phyloP scores from a whole-genome alignment of 768 basidiomycete species.

The Rhodotorula graminis region DNA sequence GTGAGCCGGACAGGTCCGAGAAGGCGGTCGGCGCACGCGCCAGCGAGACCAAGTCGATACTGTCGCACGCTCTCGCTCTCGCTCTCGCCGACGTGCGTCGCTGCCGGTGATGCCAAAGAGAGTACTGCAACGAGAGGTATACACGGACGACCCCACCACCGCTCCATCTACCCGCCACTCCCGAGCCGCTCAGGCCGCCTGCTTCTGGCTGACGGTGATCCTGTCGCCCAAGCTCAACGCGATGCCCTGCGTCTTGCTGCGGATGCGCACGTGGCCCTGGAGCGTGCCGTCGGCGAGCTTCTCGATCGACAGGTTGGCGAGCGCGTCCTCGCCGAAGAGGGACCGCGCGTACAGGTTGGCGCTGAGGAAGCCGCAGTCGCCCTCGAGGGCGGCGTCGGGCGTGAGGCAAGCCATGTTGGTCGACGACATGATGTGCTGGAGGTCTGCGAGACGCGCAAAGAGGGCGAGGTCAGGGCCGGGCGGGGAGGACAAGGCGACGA shows the following conservation, averaged over 20 bases:
- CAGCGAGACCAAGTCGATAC: too few species aligned
- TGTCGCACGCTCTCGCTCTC: too few species aligned
- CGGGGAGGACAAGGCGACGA: not conserved
- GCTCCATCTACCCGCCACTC: not conserved
- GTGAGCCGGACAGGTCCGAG: too few species aligned
- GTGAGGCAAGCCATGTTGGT: constrained; percentile 98
- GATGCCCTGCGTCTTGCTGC: constrained; percentile 96
- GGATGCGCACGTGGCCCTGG: constrained; percentile 88
- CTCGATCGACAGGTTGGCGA: constrained; percentile 92
- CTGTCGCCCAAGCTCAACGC: constrained; percentile 83
- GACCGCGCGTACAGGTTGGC: constrained; percentile 95
- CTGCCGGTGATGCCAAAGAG: too few species aligned
- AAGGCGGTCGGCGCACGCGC: too few species aligned
- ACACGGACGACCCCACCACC: too few species aligned
- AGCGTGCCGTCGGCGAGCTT: constrained; percentile 73
- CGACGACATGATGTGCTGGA: constrained; percentile 88
- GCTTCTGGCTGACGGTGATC: constrained; percentile 34
- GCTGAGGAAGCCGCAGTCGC: constrained; percentile 93
- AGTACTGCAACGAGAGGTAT: too few species aligned
- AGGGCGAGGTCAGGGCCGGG: too few species aligned
- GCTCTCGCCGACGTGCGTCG: too few species aligned
- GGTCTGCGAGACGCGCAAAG: constrained; percentile 57
- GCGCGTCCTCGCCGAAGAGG: constrained; percentile 91
- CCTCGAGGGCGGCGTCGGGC: constrained; percentile 76
- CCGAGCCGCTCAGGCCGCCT: not conserved